Base-by-base conservation (phyloP, 495 filamentous ascomycete genomes). In the Penicillium diatomitis region DNA sequence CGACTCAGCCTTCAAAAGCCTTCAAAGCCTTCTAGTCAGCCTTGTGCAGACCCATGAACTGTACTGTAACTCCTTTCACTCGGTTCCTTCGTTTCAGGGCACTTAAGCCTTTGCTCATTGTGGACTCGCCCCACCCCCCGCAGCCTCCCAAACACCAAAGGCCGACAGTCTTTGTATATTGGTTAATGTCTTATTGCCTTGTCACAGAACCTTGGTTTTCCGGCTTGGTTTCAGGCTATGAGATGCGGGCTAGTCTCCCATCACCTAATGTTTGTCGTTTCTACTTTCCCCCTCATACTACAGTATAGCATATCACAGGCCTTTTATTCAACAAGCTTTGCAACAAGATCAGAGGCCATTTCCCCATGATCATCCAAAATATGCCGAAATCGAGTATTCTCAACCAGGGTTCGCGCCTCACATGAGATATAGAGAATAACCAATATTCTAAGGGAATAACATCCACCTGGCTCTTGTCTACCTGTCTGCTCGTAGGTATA, bases 311-410 rank as follows among this genome's bases (percentile, higher is more conserved):
- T n/a, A 32, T 32, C 28, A 4, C 28, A 42, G 8, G 8, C 39
- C 39, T 5, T 5, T 41, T 41, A 41, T 29, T 43, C 8, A 11
- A 43, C 29, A 43, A 45, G 43, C 33, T 35, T 36, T 9, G 32
- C 20, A 45, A 45, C 32, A 34, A 45, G 31, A 36, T 45, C 32
- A 45, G 43, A 45, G 33, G 30, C 41, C 30, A 45, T 45, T 35
- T 45, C 32, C 31, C 32, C 5, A 9, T 35, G 8, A 9, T 36
- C 11, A 36, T 45, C 43, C 32, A 36, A 45, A 34, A 45, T 34
- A 45, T 45, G 6, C 11, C 43, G 43, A 34, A 45, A 36, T 9
- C 32, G 32, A 45, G 43, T 43, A 32, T 45, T 36, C 33, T 28
- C 32, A 45, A 36, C 43, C 20, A 45, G 43, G 0, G 43, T 36